Conservation (phyloP, 257 asterid genomes). For the Misopates orontium region DNA sequence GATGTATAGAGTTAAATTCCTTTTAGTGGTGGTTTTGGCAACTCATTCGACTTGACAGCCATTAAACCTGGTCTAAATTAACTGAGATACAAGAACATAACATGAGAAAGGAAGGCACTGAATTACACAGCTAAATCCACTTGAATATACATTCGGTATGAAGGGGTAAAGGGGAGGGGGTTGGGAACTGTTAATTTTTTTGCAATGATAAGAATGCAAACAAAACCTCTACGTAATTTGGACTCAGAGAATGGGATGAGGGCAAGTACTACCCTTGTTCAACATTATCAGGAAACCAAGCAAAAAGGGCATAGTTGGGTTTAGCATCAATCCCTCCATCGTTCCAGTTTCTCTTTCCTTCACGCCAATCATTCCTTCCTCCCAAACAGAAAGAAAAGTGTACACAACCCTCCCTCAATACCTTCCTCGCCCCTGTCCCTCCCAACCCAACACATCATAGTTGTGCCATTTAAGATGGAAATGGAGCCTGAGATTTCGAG, state of each 20-base stretch:
- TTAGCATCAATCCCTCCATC: not conserved
- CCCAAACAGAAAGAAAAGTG: not conserved
- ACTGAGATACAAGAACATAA: not conserved
- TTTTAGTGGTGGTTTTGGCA: not conserved
- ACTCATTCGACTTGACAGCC: conserved; percentile 13
- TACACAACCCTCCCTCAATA: conserved; percentile 5
- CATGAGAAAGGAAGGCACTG: not conserved
- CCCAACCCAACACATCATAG: not conserved
- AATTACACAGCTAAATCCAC: not conserved
- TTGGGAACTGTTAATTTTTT: not conserved
- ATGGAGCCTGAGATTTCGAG: not conserved
- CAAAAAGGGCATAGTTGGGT: not conserved
- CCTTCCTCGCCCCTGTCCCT: conserved; percentile 2
- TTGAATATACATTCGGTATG: not conserved
- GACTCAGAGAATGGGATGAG: not conserved
- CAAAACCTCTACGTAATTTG: conserved; percentile 5
- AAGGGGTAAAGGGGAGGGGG: conserved; percentile 1
- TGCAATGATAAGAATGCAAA: not conserved
- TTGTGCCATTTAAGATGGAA: not conserved
- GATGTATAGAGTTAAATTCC: conserved; percentile 15
- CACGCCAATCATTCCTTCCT: not conserved
- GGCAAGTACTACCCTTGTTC: too few species aligned
- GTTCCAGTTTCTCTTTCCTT: not conserved
- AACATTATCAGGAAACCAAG: too few species aligned
- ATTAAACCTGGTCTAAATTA: not conserved